Percentiles rank a stretch among this genome's conserved stretches.
phyloP scores from a whole-genome alignment of 2,329 filamentous ascomycete species.

The Pyrenophora graminea region DNA sequence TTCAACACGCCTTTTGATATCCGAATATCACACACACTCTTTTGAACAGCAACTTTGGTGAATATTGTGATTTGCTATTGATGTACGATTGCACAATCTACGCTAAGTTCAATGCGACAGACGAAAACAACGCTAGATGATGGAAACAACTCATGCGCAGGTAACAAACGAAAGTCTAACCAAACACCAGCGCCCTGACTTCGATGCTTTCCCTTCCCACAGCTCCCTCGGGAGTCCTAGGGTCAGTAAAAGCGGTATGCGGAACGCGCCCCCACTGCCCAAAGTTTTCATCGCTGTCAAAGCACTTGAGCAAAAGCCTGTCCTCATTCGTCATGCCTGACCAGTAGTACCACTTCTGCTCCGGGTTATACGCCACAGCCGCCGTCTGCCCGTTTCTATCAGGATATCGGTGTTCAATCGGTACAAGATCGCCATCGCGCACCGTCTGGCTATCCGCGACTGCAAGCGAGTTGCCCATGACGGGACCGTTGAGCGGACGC shows the following conservation, averaged over 20 bases:
- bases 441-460: conserved; percentile 62
- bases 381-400: conserved; percentile 75
- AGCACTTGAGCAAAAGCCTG: conserved; percentile 77
- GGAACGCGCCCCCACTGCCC: conserved; percentile 53
- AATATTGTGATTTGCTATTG: not conserved
- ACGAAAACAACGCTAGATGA: not conserved
- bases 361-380: conserved; percentile 63
- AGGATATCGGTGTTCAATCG: conserved; percentile 75
- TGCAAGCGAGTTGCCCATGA: conserved; percentile 61
- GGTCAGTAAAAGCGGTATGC: conserved; percentile 69
- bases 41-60: not conserved
- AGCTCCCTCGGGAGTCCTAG: conserved; percentile 69
- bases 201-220: conserved; percentile 85
- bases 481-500: conserved; percentile 65
- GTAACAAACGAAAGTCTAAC: conserved; percentile 34
- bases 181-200: conserved; percentile 83
- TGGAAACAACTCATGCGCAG: not conserved
- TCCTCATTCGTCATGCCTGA: conserved; percentile 76
- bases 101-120: not conserved
- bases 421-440: conserved; percentile 66
- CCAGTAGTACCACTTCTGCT: conserved; percentile 78
- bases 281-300: conserved; percentile 63
- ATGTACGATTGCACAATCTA: not conserved
- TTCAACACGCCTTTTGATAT: conserved; percentile 10
- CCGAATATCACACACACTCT: not conserved